Base-by-base conservation (phyloP, 2,329 filamentous ascomycete species). In the Penicillium sumatraense region DNA sequence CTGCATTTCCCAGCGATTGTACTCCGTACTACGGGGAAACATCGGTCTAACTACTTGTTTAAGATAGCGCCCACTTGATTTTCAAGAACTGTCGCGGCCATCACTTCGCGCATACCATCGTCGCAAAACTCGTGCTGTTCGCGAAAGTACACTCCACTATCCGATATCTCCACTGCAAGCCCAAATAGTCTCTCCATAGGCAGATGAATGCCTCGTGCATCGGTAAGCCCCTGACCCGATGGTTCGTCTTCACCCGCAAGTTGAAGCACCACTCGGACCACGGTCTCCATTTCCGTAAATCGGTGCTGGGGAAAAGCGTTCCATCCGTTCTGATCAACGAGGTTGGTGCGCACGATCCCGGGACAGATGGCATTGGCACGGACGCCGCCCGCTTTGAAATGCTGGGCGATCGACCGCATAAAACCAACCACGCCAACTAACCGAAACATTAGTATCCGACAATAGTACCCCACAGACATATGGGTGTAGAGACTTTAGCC, bases 341-440 rank as follows among this genome's bases (percentile, higher is more conserved):
- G 48, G 33, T 58, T 59, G 13, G 60, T 62, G 20, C 70, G 74
- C 0, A 75, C 73, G 2, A 69, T 58, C 3, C 59, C 57, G 1
- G 61, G 61, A 18, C 57, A 62, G 40, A 64, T 62, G 14, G 61
- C 68, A 53, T 78, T 78, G 3, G 73, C 74, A 11, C 75, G 71
- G 18, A 78, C 71, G 0, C 70, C 69, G 9, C 73, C 69, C 7
- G 65, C 61, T 21, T 64, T 63, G 56, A 73, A 75, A 13, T 66
- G 66, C 3, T 68, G 66, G 0, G 72, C 68, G 21, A 77, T 72
- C 3, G 72, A 68, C 11, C 73, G 68, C 55, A 73, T 72, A 60
- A 78, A 74, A 1, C 75, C 75, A 4, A 78, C 56, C 0, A 77
- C 70, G 1, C 69, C 75, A 33, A 56, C 63, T 65, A 26, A 11